Conservation (phyloP, 257 asterid species). For the Plectranthus barbatus region DNA sequence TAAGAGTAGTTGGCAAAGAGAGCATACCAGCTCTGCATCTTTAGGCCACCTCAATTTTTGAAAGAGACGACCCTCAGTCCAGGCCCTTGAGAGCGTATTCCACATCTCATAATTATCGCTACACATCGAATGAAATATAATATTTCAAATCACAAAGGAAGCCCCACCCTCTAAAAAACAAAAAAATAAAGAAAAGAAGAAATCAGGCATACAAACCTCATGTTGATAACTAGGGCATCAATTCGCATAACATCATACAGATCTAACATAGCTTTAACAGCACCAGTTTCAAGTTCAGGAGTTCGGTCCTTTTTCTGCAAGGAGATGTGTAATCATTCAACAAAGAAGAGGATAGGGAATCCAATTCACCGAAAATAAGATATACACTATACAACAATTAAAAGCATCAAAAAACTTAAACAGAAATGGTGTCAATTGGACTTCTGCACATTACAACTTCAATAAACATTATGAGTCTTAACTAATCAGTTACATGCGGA, state of each 20-base stretch:
- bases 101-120: conserved; percentile 73
- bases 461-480: too few species aligned
- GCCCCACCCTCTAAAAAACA: background rate
- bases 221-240: conserved; percentile 62
- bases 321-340: conserved; percentile 9
- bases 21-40: conserved; percentile 70
- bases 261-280: conserved; percentile 84
- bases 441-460: too few species aligned
- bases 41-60: conserved; percentile 90
- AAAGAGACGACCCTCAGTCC: conserved; percentile 86
- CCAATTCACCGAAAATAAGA: conserved; percentile 2
- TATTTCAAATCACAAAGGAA: background rate
- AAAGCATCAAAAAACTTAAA: background rate
- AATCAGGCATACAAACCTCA: conserved; percentile 51
- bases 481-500: too few species aligned
- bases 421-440: too few species aligned
- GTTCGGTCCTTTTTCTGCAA: conserved; percentile 67
- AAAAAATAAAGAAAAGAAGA: background rate
- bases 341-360: conserved; percentile 1
- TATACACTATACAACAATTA: background rate
- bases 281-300: conserved; percentile 79
- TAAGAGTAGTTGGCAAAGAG: conserved; percentile 2
- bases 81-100: conserved; percentile 67
- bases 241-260: conserved; percentile 89
- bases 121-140: conserved; percentile 15